Evolutionary conservation across 169 alveolate genomes (phyloP), one percentile per base, ranked within the genome.

Genomic region (Cryptosporidium sp.): DNA sequence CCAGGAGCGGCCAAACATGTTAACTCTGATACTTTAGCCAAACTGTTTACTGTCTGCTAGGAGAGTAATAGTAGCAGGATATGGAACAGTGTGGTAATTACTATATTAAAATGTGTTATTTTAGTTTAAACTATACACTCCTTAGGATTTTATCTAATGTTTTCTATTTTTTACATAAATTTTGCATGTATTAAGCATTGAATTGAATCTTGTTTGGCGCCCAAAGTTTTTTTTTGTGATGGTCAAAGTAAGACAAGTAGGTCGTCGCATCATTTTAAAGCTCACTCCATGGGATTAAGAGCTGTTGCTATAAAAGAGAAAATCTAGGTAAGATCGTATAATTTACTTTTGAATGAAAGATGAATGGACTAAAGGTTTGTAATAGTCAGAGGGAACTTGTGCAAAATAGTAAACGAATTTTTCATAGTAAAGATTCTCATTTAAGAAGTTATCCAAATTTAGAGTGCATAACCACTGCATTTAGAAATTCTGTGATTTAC

Each of bases 1-100:
- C 73, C 73, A 42, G 89, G 89, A 26, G 75, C 89, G 37, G 65
- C 65, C 53, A 80, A 80, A n/a, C 75, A 80, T 80, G 80, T 80
- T 16, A 80, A 80, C 42, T 62, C 89, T 16, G 89, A 80, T 62
- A 80, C 89, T n/a, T 44, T 80, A 21, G 72, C 89, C 48, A 80
- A 80, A n/a, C 52, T 80, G 35, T 80, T 80, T 18, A 80, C 89
- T n/a, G 75, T 80, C 48, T 80, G 60, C 67, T 56, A 56, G 67
- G 23, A 26, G 37, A n/a, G 67, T 23, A 21, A 9, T 26, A n/a
- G 31, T 26, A 23, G 67, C 67, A n/a, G 29, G 0, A 56, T 26
- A 56, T 12, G 18, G 8, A 9, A 56, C 67, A 56, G 23, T 26
- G n/a, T 56, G 37, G 67, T 12, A n/a, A 16, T 56, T 26, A 2